Evolutionary conservation across 169 alveolate species (phyloP), one percentile per base, ranked within the genome.

Genomic region (Eimeria tenella): DNA sequence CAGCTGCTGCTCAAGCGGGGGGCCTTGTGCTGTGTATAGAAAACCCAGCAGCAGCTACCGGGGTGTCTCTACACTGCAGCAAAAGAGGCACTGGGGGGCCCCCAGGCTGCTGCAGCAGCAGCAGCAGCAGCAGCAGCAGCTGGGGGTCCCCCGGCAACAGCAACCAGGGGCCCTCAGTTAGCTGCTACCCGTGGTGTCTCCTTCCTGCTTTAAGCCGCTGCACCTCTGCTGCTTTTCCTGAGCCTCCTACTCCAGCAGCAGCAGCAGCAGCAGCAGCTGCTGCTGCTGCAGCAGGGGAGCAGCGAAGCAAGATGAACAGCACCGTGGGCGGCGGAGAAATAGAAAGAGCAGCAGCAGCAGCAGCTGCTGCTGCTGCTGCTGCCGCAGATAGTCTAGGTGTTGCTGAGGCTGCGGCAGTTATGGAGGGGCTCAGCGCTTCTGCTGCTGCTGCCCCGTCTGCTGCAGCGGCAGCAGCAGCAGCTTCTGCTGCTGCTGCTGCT

Each of bases 401-500:
- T 13, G 9, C 23, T 13, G 75, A 65, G 17, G 75, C 25, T 10
- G 75, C 75, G 23, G 75, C 75, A 9, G 25, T 65, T 65, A 65
- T 65, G 75, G 75, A 21, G 23, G 75, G 31, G 42, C 75, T 19
- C 5, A 21, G 25, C 75, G 31, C 17, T 21, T n/a, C 75, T n/a
- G 75, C 75, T 5, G 75, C 75, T 10, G 75, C 42, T 5, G 75
- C 25, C 5, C 31, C 75, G 17, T 10, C 75, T 19, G 75, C 75
- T 65, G 75, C 75, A 10, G 75, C n/a, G n/a, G n/a, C n/a, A n/a
- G n/a, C n/a, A n/a, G n/a, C n/a, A n/a, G n/a, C n/a, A n/a, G n/a
- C n/a, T n/a, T n/a, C n/a, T n/a, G n/a, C 75, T 65, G 17, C 75
- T 65, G 75, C 75, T 65, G 75, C 75, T n/a, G 75, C 75, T n/a